phyloP scores from a whole-genome alignment of 1,284 basidiomycete species.

The Phellinidium pouzarii region DNA sequence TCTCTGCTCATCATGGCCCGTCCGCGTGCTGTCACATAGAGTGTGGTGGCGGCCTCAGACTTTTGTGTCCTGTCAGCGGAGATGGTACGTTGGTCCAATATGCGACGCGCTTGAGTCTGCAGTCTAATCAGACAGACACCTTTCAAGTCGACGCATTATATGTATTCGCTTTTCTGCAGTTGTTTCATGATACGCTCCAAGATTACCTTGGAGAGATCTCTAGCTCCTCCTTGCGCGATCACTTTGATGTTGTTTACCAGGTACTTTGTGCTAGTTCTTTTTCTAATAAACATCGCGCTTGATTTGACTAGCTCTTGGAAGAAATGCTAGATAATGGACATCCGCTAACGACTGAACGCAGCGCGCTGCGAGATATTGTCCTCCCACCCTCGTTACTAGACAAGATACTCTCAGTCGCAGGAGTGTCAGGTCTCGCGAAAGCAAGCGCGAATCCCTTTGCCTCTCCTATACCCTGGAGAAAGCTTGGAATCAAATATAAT shows the following conservation, averaged over 20 bases:
- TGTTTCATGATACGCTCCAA: slow-evolving; percentile 75
- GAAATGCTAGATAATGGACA: slow-evolving; percentile 93
- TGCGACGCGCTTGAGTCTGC: neutral
- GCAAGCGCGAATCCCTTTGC: slow-evolving; percentile 66
- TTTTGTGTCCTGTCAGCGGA: slow-evolving; percentile 76
- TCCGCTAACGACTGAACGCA: slow-evolving; percentile 90
- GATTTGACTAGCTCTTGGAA: slow-evolving; percentile 71
- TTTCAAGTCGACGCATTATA: slow-evolving; percentile 78
- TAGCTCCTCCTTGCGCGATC: slow-evolving; percentile 76
- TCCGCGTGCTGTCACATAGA: slow-evolving; percentile 79
- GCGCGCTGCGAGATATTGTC: slow-evolving; percentile 88
- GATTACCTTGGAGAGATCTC: slow-evolving; percentile 82
- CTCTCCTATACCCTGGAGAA: slow-evolving; percentile 92
- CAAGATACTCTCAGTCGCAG: slow-evolving; percentile 64
- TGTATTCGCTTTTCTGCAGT: slow-evolving; percentile 83
- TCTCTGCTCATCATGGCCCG: slow-evolving; percentile 44
- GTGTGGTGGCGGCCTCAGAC: slow-evolving; percentile 63
- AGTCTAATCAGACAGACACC: slow-evolving; percentile 3
- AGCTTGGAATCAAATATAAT: slow-evolving; percentile 76
- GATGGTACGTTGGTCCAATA: slow-evolving; percentile 48
- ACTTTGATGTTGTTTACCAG: slow-evolving; percentile 95
- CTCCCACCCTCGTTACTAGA: slow-evolving; percentile 80
- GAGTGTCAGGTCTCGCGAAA: slow-evolving; percentile 41
- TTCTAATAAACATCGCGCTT: neutral
- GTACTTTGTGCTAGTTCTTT: slow-evolving; percentile 33